A percentile compares a stretch with the other conserved stretches of the same genome.
Conservation (phyloP, 768 basidiomycete species). For the Phallus indusiatus region DNA sequence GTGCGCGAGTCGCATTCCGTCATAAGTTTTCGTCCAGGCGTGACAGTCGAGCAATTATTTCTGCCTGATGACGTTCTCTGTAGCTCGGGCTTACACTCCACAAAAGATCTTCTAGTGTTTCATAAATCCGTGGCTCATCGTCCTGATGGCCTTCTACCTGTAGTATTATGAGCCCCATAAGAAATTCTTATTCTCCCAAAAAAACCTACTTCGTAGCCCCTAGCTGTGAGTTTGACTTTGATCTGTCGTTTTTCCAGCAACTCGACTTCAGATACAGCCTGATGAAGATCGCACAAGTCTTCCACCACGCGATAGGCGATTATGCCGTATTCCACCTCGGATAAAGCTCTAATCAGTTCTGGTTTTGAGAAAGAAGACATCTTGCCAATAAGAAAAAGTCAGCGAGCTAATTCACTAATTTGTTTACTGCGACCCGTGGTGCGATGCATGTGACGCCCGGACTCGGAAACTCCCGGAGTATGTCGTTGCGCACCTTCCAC, state of each 20-base stretch:
- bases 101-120: constrained; percentile 53
- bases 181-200: not conserved
- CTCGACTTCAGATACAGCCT: not conserved
- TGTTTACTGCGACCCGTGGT: not conserved
- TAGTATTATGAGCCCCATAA: not conserved
- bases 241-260: constrained; percentile 5
- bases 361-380: constrained; percentile 4
- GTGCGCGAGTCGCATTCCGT: too few relatives aligned
- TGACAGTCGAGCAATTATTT: constrained; percentile 39
- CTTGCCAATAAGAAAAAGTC: not conserved
- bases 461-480: constrained; percentile 5
- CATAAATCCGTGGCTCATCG: constrained; percentile 28
- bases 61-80: constrained; percentile 34
- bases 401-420: not conserved
- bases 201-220: constrained; percentile 3
- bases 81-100: constrained; percentile 47
- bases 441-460: not conserved
- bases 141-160: not conserved
- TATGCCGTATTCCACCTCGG: constrained; percentile 2
- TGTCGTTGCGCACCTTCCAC: constrained; percentile 2
- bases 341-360: constrained; percentile 3
- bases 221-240: not conserved
- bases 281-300: not conserved
- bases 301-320: not conserved
- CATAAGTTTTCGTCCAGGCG: constrained; percentile 9